phyloP scores from a whole-genome alignment of 495 filamentous ascomycete species.

The Xylaria nigripes region DNA sequence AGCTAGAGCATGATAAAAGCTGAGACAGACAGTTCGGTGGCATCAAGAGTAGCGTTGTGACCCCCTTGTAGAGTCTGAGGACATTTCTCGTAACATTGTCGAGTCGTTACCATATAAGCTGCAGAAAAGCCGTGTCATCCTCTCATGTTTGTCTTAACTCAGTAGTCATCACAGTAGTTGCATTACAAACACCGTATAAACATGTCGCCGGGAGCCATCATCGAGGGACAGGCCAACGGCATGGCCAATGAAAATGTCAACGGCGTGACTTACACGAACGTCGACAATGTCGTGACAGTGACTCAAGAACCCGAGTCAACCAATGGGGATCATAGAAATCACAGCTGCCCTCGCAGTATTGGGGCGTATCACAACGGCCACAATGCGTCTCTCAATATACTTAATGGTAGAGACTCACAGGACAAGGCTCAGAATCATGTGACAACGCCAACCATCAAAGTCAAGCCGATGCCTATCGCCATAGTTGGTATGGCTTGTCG shows the following conservation, averaged over 20 bases:
- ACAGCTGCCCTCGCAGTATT: constrained; percentile 10
- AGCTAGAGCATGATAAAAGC: no score
- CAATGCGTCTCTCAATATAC: constrained; percentile 1
- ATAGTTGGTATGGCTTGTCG: constrained; percentile 50
- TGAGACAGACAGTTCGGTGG: no score
- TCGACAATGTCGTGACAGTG: constrained; percentile 5
- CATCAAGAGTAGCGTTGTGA: no score
- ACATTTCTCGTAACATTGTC: not conserved
- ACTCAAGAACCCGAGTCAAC: constrained; percentile 13
- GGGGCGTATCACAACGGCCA: constrained; percentile 11
- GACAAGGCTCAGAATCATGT: constrained; percentile 5
- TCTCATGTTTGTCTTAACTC: constrained; percentile 9
- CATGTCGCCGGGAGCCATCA: constrained; percentile 39
- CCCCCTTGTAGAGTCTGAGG: not conserved
- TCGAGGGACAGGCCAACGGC: constrained; percentile 17
- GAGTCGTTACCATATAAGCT: not conserved
- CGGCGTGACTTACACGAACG: constrained; percentile 18
- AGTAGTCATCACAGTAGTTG: constrained; percentile 15
- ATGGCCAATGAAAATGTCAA: constrained; percentile 34
- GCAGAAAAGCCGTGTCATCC: constrained; percentile 9
- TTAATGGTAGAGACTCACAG: constrained; percentile 16
- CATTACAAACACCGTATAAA: constrained; percentile 24
- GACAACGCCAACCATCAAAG: constrained; percentile 5
- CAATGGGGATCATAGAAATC: constrained; percentile 10
- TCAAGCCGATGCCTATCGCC: constrained; percentile 41